Evolutionary conservation across 2,329 filamentous ascomycete genomes (phyloP), one percentile per base, ranked within the genome.

Genomic region (Fusarium coffeatum): DNA sequence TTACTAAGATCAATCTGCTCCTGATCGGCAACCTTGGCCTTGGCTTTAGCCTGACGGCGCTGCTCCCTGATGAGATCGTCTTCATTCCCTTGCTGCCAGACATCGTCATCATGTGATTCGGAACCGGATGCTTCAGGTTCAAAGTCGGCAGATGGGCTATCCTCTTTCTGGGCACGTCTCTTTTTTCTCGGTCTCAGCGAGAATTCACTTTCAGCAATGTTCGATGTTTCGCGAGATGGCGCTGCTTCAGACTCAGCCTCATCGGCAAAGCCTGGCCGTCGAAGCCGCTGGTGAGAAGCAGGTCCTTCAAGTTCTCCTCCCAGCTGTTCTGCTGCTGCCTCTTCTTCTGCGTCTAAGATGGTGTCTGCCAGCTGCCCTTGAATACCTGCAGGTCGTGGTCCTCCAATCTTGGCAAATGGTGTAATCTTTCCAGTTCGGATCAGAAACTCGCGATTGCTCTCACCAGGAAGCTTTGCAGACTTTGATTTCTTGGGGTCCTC

Each of bases 371-470:
- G 83, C 64, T 90, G 90, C 3, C 91, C 91, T 46, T 90, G 85
- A 5, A 89, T 85, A 5, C 87, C 88, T 28, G 88, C 83, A 6
- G 85, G 85, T 3, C 89, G 82, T n/a, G 88, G 85, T 16, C 88
- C 86, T 27, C 89, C 89, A 73, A 97, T 87, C 68, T 91, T 92
- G 10, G 94, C 92, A 76, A 99, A 99, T 0, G 96, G 96, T 0
- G 96, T 99, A 72, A 99, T 98, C 81, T 98, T 98, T 66, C 96
- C 96, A 0, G 95, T 99, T 28, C 96, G 90, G 50, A 99, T 96
- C 48, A 99, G 87, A 77, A 92, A 99, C 48, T 97, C 94, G 53
- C 94, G 89, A 65, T 93, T 90, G 25, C 88, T 93, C 82, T 98
- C 96, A 64, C 92, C 92, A 2, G 92, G 89, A 59, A 95, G 81